phyloP scores from a whole-genome alignment of 1,284 basidiomycete species.

The Schizophyllum amplum region DNA sequence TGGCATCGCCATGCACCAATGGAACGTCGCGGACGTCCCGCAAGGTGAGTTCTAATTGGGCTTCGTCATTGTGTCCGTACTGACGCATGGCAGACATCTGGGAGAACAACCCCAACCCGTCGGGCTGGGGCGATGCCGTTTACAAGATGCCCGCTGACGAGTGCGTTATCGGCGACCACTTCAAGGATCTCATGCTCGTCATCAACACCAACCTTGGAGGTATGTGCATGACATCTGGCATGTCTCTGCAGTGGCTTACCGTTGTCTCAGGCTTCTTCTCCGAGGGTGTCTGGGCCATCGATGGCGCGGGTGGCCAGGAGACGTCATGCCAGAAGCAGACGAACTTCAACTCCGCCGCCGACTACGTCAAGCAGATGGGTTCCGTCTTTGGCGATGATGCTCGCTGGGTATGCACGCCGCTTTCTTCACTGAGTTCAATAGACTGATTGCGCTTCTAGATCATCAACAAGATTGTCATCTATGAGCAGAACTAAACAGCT shows the following conservation, averaged over 20 bases:
- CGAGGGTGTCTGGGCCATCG: constrained; percentile 41
- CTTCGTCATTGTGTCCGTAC: constrained; percentile 32
- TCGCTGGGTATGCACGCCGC: constrained; percentile 5
- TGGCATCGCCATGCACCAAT: constrained; percentile 41
- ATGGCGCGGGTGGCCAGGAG: constrained; percentile 43
- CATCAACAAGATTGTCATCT: constrained; percentile 14
- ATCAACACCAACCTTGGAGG: constrained; percentile 56
- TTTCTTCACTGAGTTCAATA: neutral
- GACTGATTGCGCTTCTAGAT: neutral
- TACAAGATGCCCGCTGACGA: constrained; percentile 12
- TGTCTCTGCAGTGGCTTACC: neutral
- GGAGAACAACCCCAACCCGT: constrained; percentile 23
- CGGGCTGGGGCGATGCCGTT: constrained; percentile 50
- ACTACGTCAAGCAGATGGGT: constrained; percentile 47
- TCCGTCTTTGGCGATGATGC: constrained; percentile 27
- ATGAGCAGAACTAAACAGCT: constrained; percentile 8
- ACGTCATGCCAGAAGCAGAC: constrained; percentile 48
- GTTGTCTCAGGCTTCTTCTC: constrained; percentile 39
- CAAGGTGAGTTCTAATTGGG: constrained; percentile 40
- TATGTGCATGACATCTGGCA: constrained; percentile 11
- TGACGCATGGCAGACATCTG: constrained; percentile 33
- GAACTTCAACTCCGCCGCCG: constrained; percentile 44
- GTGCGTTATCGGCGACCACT: constrained; percentile 47
- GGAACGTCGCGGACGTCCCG: neutral
- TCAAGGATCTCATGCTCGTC: constrained; percentile 46